Conservation (phyloP, 495 filamentous ascomycete species). For the Amphirosellinia nigrospora region DNA sequence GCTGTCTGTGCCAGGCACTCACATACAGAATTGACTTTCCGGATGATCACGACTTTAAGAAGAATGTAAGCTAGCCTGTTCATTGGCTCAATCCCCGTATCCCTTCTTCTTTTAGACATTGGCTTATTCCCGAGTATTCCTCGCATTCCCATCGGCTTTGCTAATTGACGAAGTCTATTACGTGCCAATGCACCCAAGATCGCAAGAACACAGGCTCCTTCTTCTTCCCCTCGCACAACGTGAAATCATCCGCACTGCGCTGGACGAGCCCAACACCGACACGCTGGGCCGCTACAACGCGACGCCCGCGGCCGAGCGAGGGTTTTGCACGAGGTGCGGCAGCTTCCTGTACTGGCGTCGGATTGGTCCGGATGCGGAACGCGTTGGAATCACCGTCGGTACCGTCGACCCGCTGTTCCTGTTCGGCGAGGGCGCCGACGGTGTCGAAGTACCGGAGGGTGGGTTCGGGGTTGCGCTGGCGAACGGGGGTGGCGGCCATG, state of each 20-base stretch:
- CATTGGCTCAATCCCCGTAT: not conserved
- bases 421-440: conserved; percentile 37
- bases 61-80: conserved; percentile 30
- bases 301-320: conserved; percentile 40
- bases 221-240: conserved; percentile 40
- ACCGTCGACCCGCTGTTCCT: conserved; percentile 45
- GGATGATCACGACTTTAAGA: conserved; percentile 42
- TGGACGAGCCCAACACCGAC: conserved; percentile 27
- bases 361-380: conserved; percentile 6
- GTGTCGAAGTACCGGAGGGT: conserved; percentile 28
- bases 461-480: conserved; percentile 44
- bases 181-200: conserved; percentile 51
- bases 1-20: conserved; percentile 48
- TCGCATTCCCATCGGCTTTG: not conserved
- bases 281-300: conserved; percentile 41
- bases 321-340: conserved; percentile 46
- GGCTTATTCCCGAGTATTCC: not conserved
- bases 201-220: conserved; percentile 44
- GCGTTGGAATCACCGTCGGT: conserved; percentile 40
- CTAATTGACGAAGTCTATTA: conserved; percentile 33
- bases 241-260: conserved; percentile 28
- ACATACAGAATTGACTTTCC: conserved; percentile 46
- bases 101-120: not conserved
- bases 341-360: conserved; percentile 46
- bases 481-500: conserved; percentile 30